Base-by-base conservation (phyloP, 495 filamentous ascomycete species). In the Daldinia caldariorum region DNA sequence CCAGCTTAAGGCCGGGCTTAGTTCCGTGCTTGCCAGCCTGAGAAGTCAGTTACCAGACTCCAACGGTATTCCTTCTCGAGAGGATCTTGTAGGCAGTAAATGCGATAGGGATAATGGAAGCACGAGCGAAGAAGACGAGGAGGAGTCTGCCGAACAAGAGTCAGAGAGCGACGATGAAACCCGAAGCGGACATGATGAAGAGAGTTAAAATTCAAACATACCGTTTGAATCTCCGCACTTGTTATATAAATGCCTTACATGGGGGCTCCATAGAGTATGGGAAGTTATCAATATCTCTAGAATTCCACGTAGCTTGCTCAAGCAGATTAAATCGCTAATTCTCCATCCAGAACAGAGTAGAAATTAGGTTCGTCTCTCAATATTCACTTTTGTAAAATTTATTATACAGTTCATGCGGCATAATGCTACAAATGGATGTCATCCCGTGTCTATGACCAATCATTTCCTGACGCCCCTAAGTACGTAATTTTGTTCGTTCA, bases 401-500 rank as follows among this genome's bases (percentile, higher is more conserved):
- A 77, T 69, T 77, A 77, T 77, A 77, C 75, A 77, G 29, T 71
- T 75, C 69, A 67, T 63, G 61, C 60, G 75, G 73, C 75, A 61
- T 71, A 73, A 70, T 74, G 70, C 73, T 77, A 74, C 70, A 76
- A 58, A 75, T 67, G 67, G 64, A 67, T 66, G 12, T 74, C 61
- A 68, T 73, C 66, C 75, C 69, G 47, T 59, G 47, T 77, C 75
- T 77, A 77, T 77, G 69, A 68, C 70, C 67, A 66, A 74, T 68
- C 73, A 77, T 77, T 47, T 73, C 73, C 70, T 49, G 70, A 75
- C 75, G 75, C 75, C 75, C 65, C 70, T 56, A 61, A 35, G 61
- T 65, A 72, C 35, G 47, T 61, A 60, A 58, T 41, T 51, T 55
- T 61, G 55, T 61, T 63, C 64, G 35, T 60, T 62, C 90, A 99